phyloP scores from a whole-genome alignment of 73 alveolate genomes.

The Paramecium biaurelia region DNA sequence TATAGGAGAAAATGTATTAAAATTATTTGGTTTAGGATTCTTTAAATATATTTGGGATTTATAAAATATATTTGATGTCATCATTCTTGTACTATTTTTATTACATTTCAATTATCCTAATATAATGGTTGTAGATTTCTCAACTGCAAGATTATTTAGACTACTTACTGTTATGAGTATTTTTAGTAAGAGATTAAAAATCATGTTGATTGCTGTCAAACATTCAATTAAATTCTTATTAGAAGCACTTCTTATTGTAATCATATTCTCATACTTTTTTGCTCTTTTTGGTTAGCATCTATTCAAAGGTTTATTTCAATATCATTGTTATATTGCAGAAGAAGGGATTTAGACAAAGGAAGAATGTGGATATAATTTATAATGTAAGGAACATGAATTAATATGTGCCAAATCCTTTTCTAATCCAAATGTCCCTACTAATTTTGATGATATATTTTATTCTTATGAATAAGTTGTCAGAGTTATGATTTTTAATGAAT shows the following conservation, averaged over 20 bases:
- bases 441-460: slow-evolving; percentile 20
- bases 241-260: not conserved
- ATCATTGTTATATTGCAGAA: not conserved
- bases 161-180: not conserved
- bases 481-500: slow-evolving; percentile 33
- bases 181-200: not conserved
- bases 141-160: slow-evolving; percentile 17
- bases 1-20: not conserved
- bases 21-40: not conserved
- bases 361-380: slow-evolving; percentile 3
- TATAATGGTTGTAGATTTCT: not conserved
- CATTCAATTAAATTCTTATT: not conserved
- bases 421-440: not conserved
- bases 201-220: not conserved
- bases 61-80: not conserved
- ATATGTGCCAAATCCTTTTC: not conserved
- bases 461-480: not conserved
- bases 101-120: not conserved
- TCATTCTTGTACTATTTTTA: not conserved
- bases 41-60: not conserved
- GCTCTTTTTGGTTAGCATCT: slow-evolving; percentile 21
- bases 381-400: not conserved
- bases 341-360: not conserved
- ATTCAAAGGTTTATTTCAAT: not conserved
- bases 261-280: slow-evolving; percentile 5